Evolutionary conservation across 345 rosid genomes (phyloP).

Genomic region (Arabis alpina): DNA sequence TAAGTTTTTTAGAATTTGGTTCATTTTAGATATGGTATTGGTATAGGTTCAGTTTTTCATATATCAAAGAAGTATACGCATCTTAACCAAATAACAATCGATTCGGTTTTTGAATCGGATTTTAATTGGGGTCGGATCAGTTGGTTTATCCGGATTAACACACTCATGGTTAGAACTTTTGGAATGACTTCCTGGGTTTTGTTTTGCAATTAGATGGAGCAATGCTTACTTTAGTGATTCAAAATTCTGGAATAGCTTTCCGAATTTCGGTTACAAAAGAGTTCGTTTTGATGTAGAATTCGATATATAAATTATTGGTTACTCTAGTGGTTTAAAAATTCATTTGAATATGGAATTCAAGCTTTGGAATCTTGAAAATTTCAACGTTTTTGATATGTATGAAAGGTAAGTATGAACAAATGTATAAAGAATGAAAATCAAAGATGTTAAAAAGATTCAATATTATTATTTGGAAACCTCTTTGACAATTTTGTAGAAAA

Average conservation of each 20-base stretch:
- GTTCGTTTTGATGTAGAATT: neutral
- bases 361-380: neutral
- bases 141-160: too few species aligned
- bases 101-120: too few species aligned
- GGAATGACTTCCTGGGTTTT: too few species aligned
- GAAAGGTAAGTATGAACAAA: conserved; percentile 15
- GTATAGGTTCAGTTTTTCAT: too few species aligned
- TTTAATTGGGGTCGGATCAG: too few species aligned
- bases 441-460: conserved; percentile 24
- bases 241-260: neutral
- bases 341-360: neutral
- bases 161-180: too few species aligned
- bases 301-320: neutral
- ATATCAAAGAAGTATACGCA: too few species aligned
- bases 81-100: too few species aligned
- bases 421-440: conserved; percentile 23
- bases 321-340: neutral
- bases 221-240: too few species aligned
- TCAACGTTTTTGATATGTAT: neutral
- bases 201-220: too few species aligned
- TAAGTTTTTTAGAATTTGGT: too few species aligned
- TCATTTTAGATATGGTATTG: too few species aligned
- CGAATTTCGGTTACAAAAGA: neutral
- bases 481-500: conserved; percentile 18
- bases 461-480: neutral